These are phyloP conservation scores for Xylariaceae sp. DNA, from an alignment of 2,329 filamentous ascomycete species.

Conservation along the genomic window DNA sequence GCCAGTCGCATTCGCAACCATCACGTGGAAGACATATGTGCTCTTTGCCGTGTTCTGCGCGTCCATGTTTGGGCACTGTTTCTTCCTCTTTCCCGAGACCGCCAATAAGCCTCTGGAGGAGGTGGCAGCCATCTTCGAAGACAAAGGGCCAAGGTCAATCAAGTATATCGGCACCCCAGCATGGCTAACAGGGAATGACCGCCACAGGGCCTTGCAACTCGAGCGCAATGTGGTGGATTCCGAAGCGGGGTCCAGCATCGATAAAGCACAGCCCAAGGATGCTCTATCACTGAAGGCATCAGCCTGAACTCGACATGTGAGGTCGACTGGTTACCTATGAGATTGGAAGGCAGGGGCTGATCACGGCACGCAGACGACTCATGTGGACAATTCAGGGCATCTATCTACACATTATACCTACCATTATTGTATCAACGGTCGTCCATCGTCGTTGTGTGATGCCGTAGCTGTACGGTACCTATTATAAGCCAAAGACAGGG, in stretches of 20 bases:
- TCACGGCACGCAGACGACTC: background rate
- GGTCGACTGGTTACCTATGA: background rate
- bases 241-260: slow-evolving; percentile 30
- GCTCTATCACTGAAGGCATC: background rate
- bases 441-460: background rate
- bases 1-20: slow-evolving; percentile 41
- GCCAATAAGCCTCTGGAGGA: slow-evolving; percentile 52
- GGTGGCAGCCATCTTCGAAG: slow-evolving; percentile 45
- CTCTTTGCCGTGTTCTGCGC: slow-evolving; percentile 49
- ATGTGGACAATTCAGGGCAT: background rate
- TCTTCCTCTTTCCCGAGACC: slow-evolving; percentile 54
- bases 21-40: slow-evolving; percentile 48
- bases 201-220: slow-evolving; percentile 30
- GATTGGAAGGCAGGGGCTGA: background rate
- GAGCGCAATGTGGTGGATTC: slow-evolving; percentile 35
- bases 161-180: slow-evolving; percentile 38
- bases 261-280: slow-evolving; percentile 27
- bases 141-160: slow-evolving; percentile 34
- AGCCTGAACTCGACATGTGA: background rate
- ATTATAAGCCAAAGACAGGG: background rate
- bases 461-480: background rate
- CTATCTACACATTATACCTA: background rate
- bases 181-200: slow-evolving; percentile 39
- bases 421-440: background rate
- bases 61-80: slow-evolving; percentile 46